phyloP scores from a whole-genome alignment of 768 basidiomycete genomes.

The Tremella yokohamensis region DNA sequence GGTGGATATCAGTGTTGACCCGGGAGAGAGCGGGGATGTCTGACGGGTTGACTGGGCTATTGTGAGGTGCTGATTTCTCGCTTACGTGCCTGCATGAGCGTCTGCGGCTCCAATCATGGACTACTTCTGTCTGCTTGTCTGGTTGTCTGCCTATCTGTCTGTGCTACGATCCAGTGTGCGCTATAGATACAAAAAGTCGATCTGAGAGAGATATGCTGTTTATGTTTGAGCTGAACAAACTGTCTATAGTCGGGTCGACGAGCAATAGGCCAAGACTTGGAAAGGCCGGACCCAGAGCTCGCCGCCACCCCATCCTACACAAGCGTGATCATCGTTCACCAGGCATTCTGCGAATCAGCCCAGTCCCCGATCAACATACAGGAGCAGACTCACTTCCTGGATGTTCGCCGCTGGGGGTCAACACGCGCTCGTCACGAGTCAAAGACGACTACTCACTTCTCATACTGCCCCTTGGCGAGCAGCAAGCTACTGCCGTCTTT shows the following conservation, averaged over 20 bases:
- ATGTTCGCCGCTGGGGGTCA: slow-evolving; percentile 32
- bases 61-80: too few species aligned
- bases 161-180: too few species aligned
- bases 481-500: slow-evolving; percentile 34
- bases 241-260: slow-evolving; percentile 14
- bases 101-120: background rate
- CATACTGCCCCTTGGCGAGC: slow-evolving; percentile 44
- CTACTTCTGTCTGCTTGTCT: too few species aligned
- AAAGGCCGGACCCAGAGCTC: slow-evolving; percentile 50
- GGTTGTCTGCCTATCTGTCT: too few species aligned
- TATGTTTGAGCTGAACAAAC: slow-evolving; percentile 2
- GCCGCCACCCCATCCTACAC: slow-evolving; percentile 49
- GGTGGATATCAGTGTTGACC: background rate
- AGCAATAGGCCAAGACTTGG: slow-evolving; percentile 38
- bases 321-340: slow-evolving; percentile 48
- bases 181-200: background rate
- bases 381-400: slow-evolving; percentile 34
- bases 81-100: too few species aligned
- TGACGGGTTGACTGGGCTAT: too few species aligned
- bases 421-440: slow-evolving; percentile 3
- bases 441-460: slow-evolving; percentile 36
- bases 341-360: slow-evolving; percentile 33
- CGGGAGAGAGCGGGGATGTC: background rate
- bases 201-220: background rate
- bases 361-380: background rate